A percentile compares a stretch with the other conserved stretches of the same genome.
phyloP scores from a whole-genome alignment of 148 eudicot genomes.

The Rhododendron ferrugineum region DNA sequence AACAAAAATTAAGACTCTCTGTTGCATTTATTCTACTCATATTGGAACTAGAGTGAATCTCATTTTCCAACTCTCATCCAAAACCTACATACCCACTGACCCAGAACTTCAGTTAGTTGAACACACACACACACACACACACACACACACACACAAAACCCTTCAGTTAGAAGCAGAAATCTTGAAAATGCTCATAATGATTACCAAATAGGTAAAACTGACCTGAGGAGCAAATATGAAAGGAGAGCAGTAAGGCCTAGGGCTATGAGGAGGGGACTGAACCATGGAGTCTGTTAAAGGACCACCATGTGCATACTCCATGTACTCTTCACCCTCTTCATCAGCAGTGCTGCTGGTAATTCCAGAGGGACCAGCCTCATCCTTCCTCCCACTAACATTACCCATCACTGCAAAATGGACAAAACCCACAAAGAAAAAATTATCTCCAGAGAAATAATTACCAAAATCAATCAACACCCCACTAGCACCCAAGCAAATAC shows the following conservation, averaged over 20 bases:
- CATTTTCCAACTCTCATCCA: not conserved
- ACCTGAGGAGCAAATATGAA: conserved; percentile 48
- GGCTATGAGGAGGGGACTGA: conserved; percentile 40
- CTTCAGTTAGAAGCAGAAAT: not conserved
- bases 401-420: conserved; percentile 45
- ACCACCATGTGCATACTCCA: conserved; percentile 19
- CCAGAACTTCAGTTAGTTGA: not conserved
- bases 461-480: not conserved
- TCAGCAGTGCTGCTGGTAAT: not conserved
- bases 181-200: not conserved
- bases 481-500: not conserved
- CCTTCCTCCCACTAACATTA: conserved; percentile 48
- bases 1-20: not conserved
- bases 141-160: too few species aligned
- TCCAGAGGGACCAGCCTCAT: conserved; percentile 29
- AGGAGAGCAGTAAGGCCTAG: conserved; percentile 39
- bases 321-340: conserved; percentile 25
- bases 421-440: not conserved
- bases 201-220: not conserved
- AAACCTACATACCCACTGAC: not conserved
- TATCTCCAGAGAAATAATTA: conserved; percentile 4
- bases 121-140: too few species aligned
- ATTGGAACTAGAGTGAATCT: not conserved
- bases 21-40: not conserved
- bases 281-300: conserved; percentile 28